A percentile compares a stretch with the other conserved stretches of the same genome.
Conservation (phyloP, 78 protist species). For the Tieghemostelium lacteum region DNA sequence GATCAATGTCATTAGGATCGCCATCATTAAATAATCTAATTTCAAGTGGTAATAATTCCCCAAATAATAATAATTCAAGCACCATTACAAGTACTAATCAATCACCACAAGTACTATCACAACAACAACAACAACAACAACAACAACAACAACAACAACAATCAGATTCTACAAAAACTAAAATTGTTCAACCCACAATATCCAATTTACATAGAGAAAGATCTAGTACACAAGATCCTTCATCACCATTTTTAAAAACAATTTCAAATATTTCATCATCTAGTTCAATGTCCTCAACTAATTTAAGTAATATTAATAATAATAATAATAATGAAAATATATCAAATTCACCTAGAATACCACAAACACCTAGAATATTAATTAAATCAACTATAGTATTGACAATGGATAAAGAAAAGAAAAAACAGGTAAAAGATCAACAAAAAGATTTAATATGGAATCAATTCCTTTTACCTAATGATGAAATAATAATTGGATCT, state of each 20-base stretch:
- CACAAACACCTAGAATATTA: neutral
- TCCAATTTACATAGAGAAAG: conserved; percentile 24
- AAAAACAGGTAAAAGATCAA: conserved; percentile 19
- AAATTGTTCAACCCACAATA: neutral
- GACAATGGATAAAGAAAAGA: conserved; percentile 1
- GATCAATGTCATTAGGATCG: conserved; percentile 28
- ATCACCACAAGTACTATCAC: conserved; percentile 1
- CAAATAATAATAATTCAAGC: neutral
- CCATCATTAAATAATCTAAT: neutral
- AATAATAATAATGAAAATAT: too few species aligned
- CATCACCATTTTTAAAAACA: conserved; percentile 22
- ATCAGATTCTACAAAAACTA: neutral
- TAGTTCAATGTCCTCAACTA: neutral
- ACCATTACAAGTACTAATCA: neutral
- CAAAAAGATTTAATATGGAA: conserved; percentile 43
- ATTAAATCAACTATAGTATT: conserved; percentile 26
- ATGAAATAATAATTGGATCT: conserved; percentile 79
- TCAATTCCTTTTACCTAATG: conserved; percentile 38
- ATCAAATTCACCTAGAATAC: neutral
- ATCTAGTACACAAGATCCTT: conserved; percentile 12
- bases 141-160: conserved; percentile 1
- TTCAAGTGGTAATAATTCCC: neutral
- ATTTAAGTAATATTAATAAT: neutral
- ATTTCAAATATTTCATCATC: conserved; percentile 6
- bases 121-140: conserved; percentile 4